Percentiles rank a stretch among this genome's conserved stretches.
Conservation (phyloP, 257 asterid genomes). For the Fraxinus anomala region DNA sequence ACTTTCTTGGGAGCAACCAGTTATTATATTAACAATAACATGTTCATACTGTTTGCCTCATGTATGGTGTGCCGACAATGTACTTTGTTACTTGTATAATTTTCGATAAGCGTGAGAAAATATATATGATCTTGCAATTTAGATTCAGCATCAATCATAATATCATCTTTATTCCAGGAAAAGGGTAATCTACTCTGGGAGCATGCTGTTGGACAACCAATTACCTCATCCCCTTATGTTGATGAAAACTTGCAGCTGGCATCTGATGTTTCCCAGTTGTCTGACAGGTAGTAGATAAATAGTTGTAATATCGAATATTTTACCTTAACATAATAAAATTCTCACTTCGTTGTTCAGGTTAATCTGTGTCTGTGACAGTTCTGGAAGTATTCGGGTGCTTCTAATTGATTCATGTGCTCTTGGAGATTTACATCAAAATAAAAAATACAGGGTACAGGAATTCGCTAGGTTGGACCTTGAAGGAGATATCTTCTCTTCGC, state of each 20-base stretch:
- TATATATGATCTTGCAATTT: neutral
- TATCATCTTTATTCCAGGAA: slow-evolving; percentile 44
- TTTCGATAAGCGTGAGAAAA: neutral
- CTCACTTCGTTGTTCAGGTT: slow-evolving; percentile 46
- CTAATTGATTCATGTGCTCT: slow-evolving; percentile 32
- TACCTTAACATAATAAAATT: neutral
- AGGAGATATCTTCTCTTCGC: slow-evolving; percentile 92
- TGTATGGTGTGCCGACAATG: slow-evolving; percentile 1
- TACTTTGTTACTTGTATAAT: neutral
- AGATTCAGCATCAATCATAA: neutral
- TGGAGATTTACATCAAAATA: slow-evolving; percentile 28
- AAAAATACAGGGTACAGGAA: slow-evolving; percentile 47
- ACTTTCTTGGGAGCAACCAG: neutral
- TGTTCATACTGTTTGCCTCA: neutral
- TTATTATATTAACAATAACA: neutral
- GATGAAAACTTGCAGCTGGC: slow-evolving; percentile 58
- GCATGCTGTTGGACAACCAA: slow-evolving; percentile 61
- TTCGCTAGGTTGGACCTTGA: slow-evolving; percentile 61
- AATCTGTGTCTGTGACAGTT: slow-evolving; percentile 73
- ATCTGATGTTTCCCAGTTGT: slow-evolving; percentile 34
- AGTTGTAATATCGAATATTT: neutral
- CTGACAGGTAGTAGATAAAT: slow-evolving; percentile 49
- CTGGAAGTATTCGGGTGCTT: slow-evolving; percentile 68
- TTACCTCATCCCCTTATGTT: slow-evolving; percentile 77
- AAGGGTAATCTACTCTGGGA: slow-evolving; percentile 73